These are phyloP conservation scores for Onygenales sp. DNA, from an alignment of 2,329 filamentous ascomycete species.

Conservation along the genomic window DNA sequence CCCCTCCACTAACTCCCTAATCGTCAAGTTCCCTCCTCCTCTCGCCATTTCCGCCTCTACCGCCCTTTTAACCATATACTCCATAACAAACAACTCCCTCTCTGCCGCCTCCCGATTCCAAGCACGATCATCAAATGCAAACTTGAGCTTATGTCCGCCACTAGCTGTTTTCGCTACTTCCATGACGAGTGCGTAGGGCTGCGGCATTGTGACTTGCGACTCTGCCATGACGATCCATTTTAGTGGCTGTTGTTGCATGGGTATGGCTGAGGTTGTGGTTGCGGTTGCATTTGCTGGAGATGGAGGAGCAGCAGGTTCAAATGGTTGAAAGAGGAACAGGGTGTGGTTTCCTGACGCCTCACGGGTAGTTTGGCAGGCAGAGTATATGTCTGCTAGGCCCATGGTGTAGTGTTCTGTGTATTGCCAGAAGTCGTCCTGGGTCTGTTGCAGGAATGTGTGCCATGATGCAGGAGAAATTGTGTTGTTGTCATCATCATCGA, in stretches of 20 bases:
- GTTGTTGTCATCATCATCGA: conserved; percentile 2
- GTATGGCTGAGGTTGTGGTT: no score
- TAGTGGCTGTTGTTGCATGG: not conserved
- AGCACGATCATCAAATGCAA: not conserved
- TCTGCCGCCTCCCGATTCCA: not conserved
- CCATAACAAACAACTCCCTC: not conserved
- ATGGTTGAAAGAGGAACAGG: conserved; percentile 25
- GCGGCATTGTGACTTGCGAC: not conserved
- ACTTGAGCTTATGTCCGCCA: not conserved
- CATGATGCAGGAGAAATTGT: no score
- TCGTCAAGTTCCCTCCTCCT: no score
- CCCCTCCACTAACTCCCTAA: no score
- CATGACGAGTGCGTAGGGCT: not conserved
- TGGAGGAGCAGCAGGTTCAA: conserved; percentile 16
- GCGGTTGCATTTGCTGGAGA: no score
- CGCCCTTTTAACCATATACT: no score
- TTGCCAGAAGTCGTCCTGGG: conserved; percentile 20
- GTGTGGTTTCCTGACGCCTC: conserved; percentile 9
- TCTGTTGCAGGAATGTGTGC: conserved; percentile 13
- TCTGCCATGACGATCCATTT: conserved; percentile 2
- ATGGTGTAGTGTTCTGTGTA: conserved; percentile 21
- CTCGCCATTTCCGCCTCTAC: no score
- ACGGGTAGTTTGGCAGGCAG: conserved; percentile 11
- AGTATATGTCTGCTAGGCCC: conserved; percentile 20
- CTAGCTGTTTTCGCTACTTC: not conserved